phyloP scores from a whole-genome alignment of 148 eudicot species.

The Selenicereus undatus region DNA sequence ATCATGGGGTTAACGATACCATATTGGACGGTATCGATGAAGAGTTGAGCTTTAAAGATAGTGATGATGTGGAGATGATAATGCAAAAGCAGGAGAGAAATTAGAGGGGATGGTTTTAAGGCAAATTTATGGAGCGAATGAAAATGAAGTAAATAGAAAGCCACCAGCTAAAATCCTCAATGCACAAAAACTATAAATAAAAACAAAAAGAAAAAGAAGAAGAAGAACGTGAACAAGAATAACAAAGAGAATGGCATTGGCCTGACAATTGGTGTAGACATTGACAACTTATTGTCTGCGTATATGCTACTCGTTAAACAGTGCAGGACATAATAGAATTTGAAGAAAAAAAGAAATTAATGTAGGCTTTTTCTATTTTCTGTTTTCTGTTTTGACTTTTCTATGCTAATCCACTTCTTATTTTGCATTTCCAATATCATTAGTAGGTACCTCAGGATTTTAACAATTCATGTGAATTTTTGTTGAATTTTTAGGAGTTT shows the following conservation, averaged over 20 bases:
- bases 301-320: background rate
- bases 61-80: constrained; percentile 71
- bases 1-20: constrained; percentile 55
- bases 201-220: constrained; percentile 20
- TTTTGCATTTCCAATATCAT: no score
- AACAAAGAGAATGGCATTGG: constrained; percentile 36
- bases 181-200: constrained; percentile 42
- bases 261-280: constrained; percentile 40
- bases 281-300: constrained; percentile 43
- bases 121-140: constrained; percentile 21
- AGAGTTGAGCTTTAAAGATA: constrained; percentile 46
- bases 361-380: no score
- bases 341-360: no score
- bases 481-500: no score
- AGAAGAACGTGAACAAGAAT: constrained; percentile 45
- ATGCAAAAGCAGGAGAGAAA: constrained; percentile 76
- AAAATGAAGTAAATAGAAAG: constrained; percentile 27
- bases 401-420: no score
- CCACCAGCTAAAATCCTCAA: constrained; percentile 24
- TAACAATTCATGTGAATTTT: no score
- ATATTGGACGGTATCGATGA: constrained; percentile 50
- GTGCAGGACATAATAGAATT: no score
- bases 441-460: no score
- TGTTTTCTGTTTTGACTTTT: no score
- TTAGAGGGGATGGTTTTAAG: constrained; percentile 32